Evolutionary conservation across 192 early-diverging fungal genomes (phyloP).

Genomic region (Coemansia sp.): DNA sequence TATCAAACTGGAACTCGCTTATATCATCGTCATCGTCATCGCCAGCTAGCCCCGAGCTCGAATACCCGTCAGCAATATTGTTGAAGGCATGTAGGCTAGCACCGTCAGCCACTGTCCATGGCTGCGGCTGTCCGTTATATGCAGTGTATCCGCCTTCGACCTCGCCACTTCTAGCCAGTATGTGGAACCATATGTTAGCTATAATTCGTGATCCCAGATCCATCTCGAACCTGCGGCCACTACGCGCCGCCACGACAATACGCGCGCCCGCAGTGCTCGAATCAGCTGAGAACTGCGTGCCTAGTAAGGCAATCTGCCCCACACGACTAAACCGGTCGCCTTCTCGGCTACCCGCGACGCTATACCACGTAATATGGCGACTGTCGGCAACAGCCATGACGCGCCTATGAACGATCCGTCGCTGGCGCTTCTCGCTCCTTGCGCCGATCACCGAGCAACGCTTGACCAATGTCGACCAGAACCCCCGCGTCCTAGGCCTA

Average conservation of each 20-base stretch:
- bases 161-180: conserved; percentile 8
- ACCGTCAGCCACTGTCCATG: conserved; percentile 3
- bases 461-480: conserved; percentile 13
- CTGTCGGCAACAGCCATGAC: conserved; percentile 5
- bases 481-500: background rate
- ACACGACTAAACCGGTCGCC: background rate
- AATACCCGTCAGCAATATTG: conserved; percentile 9
- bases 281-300: conserved; percentile 4
- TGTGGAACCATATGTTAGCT: conserved; percentile 27
- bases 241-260: background rate
- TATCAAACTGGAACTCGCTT: background rate
- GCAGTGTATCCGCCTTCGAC: background rate
- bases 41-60: conserved; percentile 7
- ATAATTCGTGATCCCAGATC: conserved; percentile 27
- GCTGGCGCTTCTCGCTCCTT: background rate
- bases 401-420: background rate
- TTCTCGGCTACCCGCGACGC: background rate
- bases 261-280: background rate
- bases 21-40: background rate
- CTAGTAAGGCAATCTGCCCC: background rate
- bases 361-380: conserved; percentile 4
- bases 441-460: conserved; percentile 1
- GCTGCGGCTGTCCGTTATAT: background rate
- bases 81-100: conserved; percentile 1
- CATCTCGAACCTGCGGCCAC: conserved; percentile 20